Conservation (phyloP, 305 asterid species). For the Striga hermonthica region DNA sequence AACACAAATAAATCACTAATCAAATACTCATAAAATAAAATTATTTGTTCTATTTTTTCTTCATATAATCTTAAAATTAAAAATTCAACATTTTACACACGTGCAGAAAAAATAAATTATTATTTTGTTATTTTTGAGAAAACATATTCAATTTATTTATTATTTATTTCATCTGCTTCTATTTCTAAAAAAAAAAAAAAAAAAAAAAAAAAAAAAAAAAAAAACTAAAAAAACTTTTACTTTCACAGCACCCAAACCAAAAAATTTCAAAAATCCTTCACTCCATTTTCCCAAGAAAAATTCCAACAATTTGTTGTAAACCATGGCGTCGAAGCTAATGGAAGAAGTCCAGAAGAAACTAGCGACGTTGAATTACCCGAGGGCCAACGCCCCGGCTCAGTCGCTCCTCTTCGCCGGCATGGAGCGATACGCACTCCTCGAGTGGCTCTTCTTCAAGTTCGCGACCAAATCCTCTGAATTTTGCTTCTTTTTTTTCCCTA, state of each 20-base stretch:
- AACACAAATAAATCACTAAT: too few relatives aligned
- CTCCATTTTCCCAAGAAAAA: not conserved
- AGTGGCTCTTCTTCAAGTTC: constrained; percentile 96
- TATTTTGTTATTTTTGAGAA: too few relatives aligned
- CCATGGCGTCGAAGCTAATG: constrained; percentile 92
- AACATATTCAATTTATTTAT: too few relatives aligned
- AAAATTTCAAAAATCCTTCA: constrained; percentile 5
- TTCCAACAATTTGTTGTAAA: constrained; percentile 11
- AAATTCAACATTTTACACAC: too few relatives aligned
- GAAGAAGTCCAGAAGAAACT: constrained; percentile 87
- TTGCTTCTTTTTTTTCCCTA: not conserved
- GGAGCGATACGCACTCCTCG: constrained; percentile 98
- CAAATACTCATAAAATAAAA: too few relatives aligned
- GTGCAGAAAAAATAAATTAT: too few relatives aligned
- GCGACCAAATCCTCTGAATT: not conserved
- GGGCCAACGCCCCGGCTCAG: constrained; percentile 92
- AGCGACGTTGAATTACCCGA: constrained; percentile 58
- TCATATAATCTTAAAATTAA: too few relatives aligned
- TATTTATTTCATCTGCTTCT: too few relatives aligned
- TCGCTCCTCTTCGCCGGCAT: constrained; percentile 98
- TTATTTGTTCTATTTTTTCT: too few relatives aligned
- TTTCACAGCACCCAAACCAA: constrained; percentile 9
- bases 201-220: too few relatives aligned
- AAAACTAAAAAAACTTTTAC: too few relatives aligned
- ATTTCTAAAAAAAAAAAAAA: too few relatives aligned